phyloP scores from a whole-genome alignment of 1,284 basidiomycete genomes.

The Pyrrhoderma lamaoense region DNA sequence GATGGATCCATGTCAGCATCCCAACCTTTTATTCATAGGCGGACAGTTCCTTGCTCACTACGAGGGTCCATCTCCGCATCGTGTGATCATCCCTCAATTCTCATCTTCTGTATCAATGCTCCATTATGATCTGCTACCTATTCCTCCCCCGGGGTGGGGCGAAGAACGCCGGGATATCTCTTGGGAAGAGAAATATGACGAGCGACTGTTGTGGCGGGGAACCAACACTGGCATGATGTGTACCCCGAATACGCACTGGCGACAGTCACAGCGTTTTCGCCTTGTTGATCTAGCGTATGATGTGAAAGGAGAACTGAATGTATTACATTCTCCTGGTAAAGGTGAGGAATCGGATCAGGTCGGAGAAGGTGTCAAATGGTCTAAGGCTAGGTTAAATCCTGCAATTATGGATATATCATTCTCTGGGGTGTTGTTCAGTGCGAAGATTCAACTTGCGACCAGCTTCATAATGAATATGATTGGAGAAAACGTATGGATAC shows the following conservation, averaged over 20 bases:
- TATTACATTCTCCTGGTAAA: conserved; percentile 24
- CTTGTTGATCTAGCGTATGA: conserved; percentile 29
- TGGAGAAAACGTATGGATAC: conserved; percentile 38
- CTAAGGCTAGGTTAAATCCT: conserved; percentile 33
- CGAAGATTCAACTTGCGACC: conserved; percentile 34
- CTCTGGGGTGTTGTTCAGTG: conserved; percentile 35
- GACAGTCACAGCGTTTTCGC: conserved; percentile 39
- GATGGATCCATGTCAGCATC: conserved; percentile 58
- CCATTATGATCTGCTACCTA: conserved; percentile 55
- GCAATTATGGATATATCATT: conserved; percentile 54
- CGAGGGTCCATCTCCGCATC: conserved; percentile 42
- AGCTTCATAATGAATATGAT: conserved; percentile 38
- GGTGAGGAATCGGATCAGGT: conserved; percentile 33
- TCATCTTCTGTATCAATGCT: conserved; percentile 47
- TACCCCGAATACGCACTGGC: conserved; percentile 38
- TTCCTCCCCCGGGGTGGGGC: conserved; percentile 39
- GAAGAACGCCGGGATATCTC: conserved; percentile 39
- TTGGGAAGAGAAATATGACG: conserved; percentile 52
- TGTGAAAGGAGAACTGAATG: conserved; percentile 33
- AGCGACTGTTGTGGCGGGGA: conserved; percentile 59
- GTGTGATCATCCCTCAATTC: conserved; percentile 41
- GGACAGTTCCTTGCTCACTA: conserved; percentile 49
- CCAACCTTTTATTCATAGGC: conserved; percentile 41
- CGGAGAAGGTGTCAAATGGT: conserved; percentile 31
- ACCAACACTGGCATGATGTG: conserved; percentile 59